Evolutionary conservation across 2,329 filamentous ascomycete genomes (phyloP).

Genomic region (Fonsecaea erecta): DNA sequence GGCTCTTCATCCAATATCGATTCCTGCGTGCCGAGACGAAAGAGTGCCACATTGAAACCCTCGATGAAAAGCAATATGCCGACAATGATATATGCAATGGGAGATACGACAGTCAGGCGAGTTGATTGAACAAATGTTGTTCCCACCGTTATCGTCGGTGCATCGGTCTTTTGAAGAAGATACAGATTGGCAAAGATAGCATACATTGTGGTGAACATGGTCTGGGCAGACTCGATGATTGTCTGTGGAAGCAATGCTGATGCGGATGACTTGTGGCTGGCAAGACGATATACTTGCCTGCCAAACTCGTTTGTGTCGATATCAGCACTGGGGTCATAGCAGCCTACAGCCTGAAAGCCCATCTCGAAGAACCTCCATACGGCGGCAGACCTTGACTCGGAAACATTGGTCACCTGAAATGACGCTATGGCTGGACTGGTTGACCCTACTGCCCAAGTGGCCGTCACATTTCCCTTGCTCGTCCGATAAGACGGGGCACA

Average conservation of each 20-base stretch:
- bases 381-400: not conserved
- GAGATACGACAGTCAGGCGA: not conserved
- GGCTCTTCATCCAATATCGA: conserved; percentile 11
- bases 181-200: not conserved
- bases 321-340: not conserved
- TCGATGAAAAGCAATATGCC: not conserved
- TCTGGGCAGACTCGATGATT: not conserved
- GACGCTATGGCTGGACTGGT: not conserved
- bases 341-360: not conserved
- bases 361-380: not conserved
- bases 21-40: not conserved
- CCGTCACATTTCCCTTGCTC: not conserved
- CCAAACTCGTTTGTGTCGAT: conserved; percentile 1
- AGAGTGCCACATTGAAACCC: not conserved
- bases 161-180: not conserved
- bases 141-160: not conserved
- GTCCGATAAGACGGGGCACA: not conserved
- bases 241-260: not conserved
- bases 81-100: conserved; percentile 9
- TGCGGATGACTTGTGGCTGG: not conserved
- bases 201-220: not conserved
- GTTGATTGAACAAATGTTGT: not conserved
- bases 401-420: not conserved
- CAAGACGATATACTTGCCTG: not conserved
- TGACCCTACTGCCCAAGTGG: not conserved